Base-by-base conservation (phyloP, 169 alveolate species). In the Cryptosporidium baileyi region DNA sequence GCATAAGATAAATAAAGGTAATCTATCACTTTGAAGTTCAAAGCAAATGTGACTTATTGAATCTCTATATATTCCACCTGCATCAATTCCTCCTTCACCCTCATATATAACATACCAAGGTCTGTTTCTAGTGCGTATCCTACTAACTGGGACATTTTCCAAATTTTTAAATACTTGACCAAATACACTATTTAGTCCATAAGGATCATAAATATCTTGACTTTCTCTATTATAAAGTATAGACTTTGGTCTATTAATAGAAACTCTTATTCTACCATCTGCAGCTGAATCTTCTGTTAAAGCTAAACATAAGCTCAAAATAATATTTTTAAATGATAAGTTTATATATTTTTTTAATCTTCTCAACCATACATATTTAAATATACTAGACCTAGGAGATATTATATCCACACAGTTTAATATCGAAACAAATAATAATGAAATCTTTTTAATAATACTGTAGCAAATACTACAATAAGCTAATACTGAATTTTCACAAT, bases 41-140 rank as follows among this genome's bases (percentile, higher is more conserved):
- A 90, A 89, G 62, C 90, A 90, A 26, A 93, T 74, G 41, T 93
- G 92, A 7, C 95, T 82, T 24, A 94, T 57, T 40, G 92, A 88
- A 61, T 94, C 97, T 40, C 96, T 79, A 80, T 90, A 94, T 0
- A 95, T 94, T n/a, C 97, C 97, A n/a, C 97, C 97, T 0, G 97
- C 97, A 80, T 94, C 97, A 38, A 91, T 92, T 22, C 95, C 92
- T 15, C 95, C 97, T 82, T 94, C 97, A 2, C 96, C 96, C 52
- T 61, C 88, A 65, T 92, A 94, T n/a, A 90, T 79, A n/a, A 94
- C 96, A 34, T 59, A 82, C 90, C 93, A 91, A 43, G 93, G 90
- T 44, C 93, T 60, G 61, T 82, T 61, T 63, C 91, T 89, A 61
- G 90, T 32, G 60, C 88, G 67, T 80, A 92, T 49, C 62, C 74